Evolutionary conservation across 1,139 yeast species (phyloP).

Genomic region (Geotrichum bryndzae): DNA sequence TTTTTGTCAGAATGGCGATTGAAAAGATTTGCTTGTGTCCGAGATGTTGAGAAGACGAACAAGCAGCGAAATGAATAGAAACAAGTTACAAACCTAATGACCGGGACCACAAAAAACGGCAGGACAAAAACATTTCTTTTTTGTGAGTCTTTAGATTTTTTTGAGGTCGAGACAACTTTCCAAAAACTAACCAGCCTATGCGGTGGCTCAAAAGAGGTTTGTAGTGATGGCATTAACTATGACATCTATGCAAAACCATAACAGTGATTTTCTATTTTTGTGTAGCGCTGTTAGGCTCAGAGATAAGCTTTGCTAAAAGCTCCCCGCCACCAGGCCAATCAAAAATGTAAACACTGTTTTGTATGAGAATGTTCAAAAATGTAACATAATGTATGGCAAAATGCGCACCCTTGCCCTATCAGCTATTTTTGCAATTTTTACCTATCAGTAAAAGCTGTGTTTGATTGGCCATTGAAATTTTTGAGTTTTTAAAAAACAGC

Average conservation of each 20-base stretch:
- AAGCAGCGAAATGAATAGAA: neutral
- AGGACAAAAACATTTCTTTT: neutral
- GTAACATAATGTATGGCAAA: neutral
- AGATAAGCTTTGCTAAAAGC: neutral
- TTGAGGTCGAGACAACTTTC: neutral
- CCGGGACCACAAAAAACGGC: neutral
- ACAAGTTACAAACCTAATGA: neutral
- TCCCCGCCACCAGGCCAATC: neutral
- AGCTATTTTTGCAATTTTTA: neutral
- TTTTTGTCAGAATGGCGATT: neutral
- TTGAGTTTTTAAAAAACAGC: neutral
- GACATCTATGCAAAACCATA: neutral
- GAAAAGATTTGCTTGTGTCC: neutral
- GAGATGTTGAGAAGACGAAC: neutral
- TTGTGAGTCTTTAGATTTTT: neutral
- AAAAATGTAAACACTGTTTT: neutral
- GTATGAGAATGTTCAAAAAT: neutral
- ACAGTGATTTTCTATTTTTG: neutral
- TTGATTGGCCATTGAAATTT: neutral
- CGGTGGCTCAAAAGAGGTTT: neutral
- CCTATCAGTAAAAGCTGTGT: neutral
- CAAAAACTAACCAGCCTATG: neutral
- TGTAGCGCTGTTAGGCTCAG: neutral
- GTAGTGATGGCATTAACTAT: neutral
- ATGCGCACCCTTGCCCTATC: neutral